Evolutionary conservation across 345 rosid species (phyloP).

Genomic region (Gossypium anomalum): DNA sequence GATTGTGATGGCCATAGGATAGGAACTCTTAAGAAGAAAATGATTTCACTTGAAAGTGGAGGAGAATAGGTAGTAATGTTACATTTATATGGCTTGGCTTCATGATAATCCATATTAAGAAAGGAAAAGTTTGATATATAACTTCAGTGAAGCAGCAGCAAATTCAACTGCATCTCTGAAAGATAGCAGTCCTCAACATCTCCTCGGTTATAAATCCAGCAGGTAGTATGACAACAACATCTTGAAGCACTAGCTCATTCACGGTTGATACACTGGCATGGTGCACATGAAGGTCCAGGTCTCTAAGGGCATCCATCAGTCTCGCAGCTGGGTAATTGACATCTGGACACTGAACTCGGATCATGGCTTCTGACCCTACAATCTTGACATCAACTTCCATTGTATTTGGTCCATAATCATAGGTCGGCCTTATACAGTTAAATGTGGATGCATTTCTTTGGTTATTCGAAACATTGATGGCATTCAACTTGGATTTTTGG

Average conservation of each 20-base stretch:
- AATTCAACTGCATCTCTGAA: slow-evolving; percentile 19
- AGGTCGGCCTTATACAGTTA: slow-evolving; percentile 5
- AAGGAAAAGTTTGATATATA: neutral
- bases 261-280: slow-evolving; percentile 47
- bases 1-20: neutral
- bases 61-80: neutral
- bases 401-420: neutral
- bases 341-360: slow-evolving; percentile 38
- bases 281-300: slow-evolving; percentile 39
- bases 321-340: slow-evolving; percentile 46
- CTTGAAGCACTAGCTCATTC: slow-evolving; percentile 41
- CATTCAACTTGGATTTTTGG: slow-evolving; percentile 6
- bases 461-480: neutral
- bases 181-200: slow-evolving; percentile 27
- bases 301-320: slow-evolving; percentile 41
- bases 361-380: slow-evolving; percentile 46
- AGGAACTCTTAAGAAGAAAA: neutral
- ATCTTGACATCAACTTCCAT: slow-evolving; percentile 49
- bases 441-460: neutral
- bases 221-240: slow-evolving; percentile 39
- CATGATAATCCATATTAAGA: neutral
- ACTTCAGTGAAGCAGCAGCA: neutral
- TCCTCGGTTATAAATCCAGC: slow-evolving; percentile 29
- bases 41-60: neutral
- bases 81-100: neutral